Evolutionary conservation across 78 protist species (phyloP).

Genomic region (Guillardia theta): DNA sequence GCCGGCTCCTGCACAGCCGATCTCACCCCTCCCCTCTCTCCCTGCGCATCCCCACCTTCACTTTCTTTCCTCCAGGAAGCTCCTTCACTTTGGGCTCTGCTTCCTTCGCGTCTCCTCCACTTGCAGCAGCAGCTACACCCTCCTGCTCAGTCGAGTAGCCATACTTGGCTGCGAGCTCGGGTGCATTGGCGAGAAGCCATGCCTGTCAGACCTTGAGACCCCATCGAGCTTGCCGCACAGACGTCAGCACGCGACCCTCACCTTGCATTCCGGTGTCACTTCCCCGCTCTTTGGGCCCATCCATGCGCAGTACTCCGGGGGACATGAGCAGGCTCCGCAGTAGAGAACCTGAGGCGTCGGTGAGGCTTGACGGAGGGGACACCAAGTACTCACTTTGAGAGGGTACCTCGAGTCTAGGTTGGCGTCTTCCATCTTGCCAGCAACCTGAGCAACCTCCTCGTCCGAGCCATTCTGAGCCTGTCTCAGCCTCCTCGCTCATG

Average conservation of each 20-base stretch:
- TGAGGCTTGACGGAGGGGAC: not conserved
- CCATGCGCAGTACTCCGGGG: not conserved
- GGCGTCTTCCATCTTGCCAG: not conserved
- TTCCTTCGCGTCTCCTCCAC: not conserved
- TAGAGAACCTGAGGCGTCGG: not conserved
- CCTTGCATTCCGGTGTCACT: not conserved
- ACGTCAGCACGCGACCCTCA: not conserved
- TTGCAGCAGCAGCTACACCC: not conserved
- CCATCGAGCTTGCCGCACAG: not conserved
- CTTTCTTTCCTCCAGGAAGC: not conserved
- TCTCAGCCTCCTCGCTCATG: not conserved
- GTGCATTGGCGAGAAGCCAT: not conserved
- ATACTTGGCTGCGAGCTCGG: constrained; percentile 4
- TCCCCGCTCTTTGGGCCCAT: not conserved
- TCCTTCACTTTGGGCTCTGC: not conserved
- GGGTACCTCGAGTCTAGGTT: not conserved
- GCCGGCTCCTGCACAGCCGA: not conserved
- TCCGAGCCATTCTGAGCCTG: not conserved
- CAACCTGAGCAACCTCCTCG: not conserved
- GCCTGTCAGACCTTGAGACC: not conserved
- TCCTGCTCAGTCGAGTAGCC: not conserved
- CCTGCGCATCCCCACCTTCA: not conserved
- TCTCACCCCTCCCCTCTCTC: not conserved
- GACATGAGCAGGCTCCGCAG: not conserved
- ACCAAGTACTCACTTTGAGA: not conserved